phyloP scores from a whole-genome alignment of 2,329 filamentous ascomycete genomes.

The Sclerotinia sclerotiorum region DNA sequence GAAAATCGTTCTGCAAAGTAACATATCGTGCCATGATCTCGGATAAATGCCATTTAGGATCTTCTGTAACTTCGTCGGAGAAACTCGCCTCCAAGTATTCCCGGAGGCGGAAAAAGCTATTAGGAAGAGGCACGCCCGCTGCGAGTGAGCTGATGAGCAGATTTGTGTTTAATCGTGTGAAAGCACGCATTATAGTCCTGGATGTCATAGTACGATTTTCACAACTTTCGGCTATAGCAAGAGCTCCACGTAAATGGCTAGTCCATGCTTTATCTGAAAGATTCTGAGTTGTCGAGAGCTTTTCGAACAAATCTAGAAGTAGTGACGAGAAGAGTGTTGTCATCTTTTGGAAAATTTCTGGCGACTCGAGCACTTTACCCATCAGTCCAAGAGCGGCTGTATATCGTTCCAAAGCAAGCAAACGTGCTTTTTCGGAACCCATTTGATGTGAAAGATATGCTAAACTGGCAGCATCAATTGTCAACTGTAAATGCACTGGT shows the following conservation, averaged over 20 bases:
- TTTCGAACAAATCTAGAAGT: slow-evolving; percentile 27
- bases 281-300: slow-evolving; percentile 4
- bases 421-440: slow-evolving; percentile 1
- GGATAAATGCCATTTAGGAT: slow-evolving; percentile 21
- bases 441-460: slow-evolving; percentile 25
- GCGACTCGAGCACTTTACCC: slow-evolving; percentile 21
- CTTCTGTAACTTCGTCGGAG: not conserved
- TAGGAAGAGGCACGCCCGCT: slow-evolving; percentile 8
- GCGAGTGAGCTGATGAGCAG: slow-evolving; percentile 24
- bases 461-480: slow-evolving; percentile 25
- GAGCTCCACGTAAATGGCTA: slow-evolving; percentile 46
- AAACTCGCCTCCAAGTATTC: slow-evolving; percentile 14
- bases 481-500: slow-evolving; percentile 12
- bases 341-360: slow-evolving; percentile 8
- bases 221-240: slow-evolving; percentile 36
- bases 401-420: slow-evolving; percentile 22
- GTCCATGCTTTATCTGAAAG: not conserved
- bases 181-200: not conserved
- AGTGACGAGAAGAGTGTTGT: slow-evolving; percentile 24
- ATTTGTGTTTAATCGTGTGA: slow-evolving; percentile 21
- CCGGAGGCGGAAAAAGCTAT: slow-evolving; percentile 18
- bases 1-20: slow-evolving; percentile 20
- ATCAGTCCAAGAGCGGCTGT: slow-evolving; percentile 5
- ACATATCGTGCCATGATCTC: slow-evolving; percentile 23
- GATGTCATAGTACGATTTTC: not conserved